Evolutionary conservation across 1,139 yeast species (phyloP).

Genomic region (Nematodospora anomalae): DNA sequence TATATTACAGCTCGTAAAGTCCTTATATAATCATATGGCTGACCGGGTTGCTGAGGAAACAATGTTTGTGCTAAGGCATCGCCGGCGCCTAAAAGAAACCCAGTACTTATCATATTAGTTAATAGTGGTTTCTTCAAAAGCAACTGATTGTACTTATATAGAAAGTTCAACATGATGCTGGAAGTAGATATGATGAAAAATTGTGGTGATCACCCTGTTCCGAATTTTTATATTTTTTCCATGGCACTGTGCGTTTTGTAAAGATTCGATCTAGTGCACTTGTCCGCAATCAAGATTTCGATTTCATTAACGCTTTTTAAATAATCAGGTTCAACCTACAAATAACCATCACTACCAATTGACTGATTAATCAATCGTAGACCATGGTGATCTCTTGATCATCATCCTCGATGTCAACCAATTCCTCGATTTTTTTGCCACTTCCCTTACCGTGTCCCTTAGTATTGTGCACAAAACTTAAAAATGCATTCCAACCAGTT

Average conservation of each 20-base stretch:
- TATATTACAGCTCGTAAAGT: conserved; percentile 36
- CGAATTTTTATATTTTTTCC: no score
- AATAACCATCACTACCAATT: conserved; percentile 3
- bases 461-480: conserved; percentile 45
- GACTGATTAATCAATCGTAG: conserved; percentile 12
- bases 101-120: conserved; percentile 42
- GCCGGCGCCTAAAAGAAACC: conserved; percentile 43
- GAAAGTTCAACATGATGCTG: background rate
- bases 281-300: no score
- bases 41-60: conserved; percentile 19
- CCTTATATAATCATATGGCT: conserved; percentile 29
- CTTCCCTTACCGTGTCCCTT: conserved; percentile 47
- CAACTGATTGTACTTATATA: conserved; percentile 30
- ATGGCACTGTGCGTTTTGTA: no score
- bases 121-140: conserved; percentile 31
- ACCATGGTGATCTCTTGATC: conserved; percentile 33
- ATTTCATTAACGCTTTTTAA: no score
- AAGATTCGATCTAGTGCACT: no score
- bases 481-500: conserved; percentile 47
- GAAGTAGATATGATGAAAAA: no score
- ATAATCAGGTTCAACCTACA: no score
- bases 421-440: conserved; percentile 36
- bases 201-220: no score
- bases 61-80: conserved; percentile 41
- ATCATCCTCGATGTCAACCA: conserved; percentile 41